Base-by-base conservation (phyloP, 768 basidiomycete genomes). In the Leccinum rimulosum region DNA sequence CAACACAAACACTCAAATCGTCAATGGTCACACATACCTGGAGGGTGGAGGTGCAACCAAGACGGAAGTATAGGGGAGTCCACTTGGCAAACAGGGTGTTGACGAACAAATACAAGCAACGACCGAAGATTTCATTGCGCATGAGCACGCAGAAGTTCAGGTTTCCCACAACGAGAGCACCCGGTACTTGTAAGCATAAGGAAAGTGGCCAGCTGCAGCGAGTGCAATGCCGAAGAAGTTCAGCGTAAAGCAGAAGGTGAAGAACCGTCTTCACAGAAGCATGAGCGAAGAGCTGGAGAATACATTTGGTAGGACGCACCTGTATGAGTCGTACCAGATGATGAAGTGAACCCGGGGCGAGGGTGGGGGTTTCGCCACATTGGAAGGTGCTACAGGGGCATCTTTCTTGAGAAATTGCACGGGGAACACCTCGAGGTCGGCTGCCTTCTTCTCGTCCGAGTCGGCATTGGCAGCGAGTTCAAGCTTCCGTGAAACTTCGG, bases 51-150 rank as follows among this genome's bases (percentile, higher is more conserved):
- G 88, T 90, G 74, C 86, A 88, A 30, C 82, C 85, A 19, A 90
- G 77, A 58, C 89, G 81, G 74, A 80, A 89, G 80, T 80, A 83
- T 31, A 91, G 76, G 22, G 89, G 89, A 1, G 89, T 73, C 89
- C 89, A 90, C 85, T 89, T 92, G n/a, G 88, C 87, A 61, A 93
- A 91, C 30, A 81, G 72, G 0, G 84, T 88, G 68, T 90, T 93
- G 61, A 89, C 80, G 22, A 86, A 65, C 50, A 85, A 72, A 68
- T 92, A 93, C 14, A 93, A 67, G 36, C 84, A 71, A n/a, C 91
- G 86, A 10, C 89, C 88, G 62, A 93, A 93, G 2, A 91, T 76
- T 64, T 93, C 91, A 65, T 93, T 93, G 22, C 91, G 81, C 78
- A 90, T 83, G 22, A 93, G 78, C 57, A 93, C 84, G 6, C 89